Base-by-base conservation (phyloP, 106 monocot species). In the Iris macrosiphon region DNA sequence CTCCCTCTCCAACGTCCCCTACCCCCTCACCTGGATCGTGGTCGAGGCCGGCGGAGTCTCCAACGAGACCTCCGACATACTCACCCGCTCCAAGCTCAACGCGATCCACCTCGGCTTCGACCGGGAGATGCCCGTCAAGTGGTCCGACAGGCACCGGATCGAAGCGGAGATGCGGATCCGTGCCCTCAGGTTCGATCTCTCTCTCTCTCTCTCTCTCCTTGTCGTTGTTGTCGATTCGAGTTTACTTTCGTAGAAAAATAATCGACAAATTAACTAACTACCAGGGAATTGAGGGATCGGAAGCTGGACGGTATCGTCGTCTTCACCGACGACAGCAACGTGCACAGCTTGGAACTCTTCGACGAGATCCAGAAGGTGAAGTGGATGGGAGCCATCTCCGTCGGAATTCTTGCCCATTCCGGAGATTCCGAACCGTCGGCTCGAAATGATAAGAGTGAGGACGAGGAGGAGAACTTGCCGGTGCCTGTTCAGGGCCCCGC, bases 311-410 rank as follows among this genome's bases (percentile, higher is more conserved):
- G 83, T 8, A 70, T 89, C 29, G 73, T 83, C 33, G 66, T 89
- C 12, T 89, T 89, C 39, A 33, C 69, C 2, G 88, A 89, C 30
- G 88, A 89, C 29, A 89, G 88, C 64, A 89, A 89, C 49, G 52
- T 83, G 40, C 83, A 89, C 59, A 79, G 76, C 73, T 73, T 73
- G 83, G 79, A 83, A 60, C 21, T 89, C 50, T 89, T 89, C 54
- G 88, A 89, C 43, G 88, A 89, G 64, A 67, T 83, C 63, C 88
- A 89, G 50, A 72, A 69, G 52, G 76, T 89, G 62, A 83, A 74
- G 34, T 79, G 79, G 83, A 63, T 83, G 34, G 88, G 79, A 1
- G 82, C 79, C 0, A 13, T 76, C 0, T 79, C 88, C 1, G 45
- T 83, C 28, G 88, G 88, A 16, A 83, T 89, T 64, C 78, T 89